A percentile compares a stretch with the other conserved stretches of the same genome.
Conservation (phyloP, 345 rosid genomes). For the Bruguiera sexangula region DNA sequence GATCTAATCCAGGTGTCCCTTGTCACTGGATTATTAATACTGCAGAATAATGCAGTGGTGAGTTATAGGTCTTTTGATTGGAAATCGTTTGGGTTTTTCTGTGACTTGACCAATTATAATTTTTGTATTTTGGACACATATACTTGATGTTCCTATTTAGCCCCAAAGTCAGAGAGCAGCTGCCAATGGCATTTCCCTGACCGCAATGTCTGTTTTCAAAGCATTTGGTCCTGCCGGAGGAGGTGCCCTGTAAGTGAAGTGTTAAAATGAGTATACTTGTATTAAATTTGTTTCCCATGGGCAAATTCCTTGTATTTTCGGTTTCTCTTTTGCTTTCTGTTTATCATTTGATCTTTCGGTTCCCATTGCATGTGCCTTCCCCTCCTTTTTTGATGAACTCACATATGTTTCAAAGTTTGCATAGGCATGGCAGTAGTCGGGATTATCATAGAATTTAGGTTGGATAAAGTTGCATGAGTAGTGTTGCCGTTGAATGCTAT, state of each 20-base stretch:
- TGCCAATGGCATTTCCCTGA: conserved; percentile 60
- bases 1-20: conserved; percentile 35
- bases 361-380: too few relatives aligned
- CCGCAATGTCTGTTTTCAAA: conserved; percentile 65
- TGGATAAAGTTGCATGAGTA: too few relatives aligned
- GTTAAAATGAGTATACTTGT: not conserved
- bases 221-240: conserved; percentile 67
- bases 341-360: not conserved
- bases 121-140: not conserved
- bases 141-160: conserved; percentile 18
- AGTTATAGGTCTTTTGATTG: conserved; percentile 9
- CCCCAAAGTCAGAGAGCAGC: conserved; percentile 57
- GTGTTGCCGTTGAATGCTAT: too few relatives aligned
- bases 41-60: conserved; percentile 57
- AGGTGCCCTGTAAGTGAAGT: conserved; percentile 54
- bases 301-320: not conserved
- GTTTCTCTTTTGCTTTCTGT: not conserved
- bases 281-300: not conserved
- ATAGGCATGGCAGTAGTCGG: too few relatives aligned
- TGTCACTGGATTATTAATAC: conserved; percentile 49
- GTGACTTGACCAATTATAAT: not conserved
- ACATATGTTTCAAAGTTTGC: too few relatives aligned
- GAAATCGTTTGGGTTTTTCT: not conserved
- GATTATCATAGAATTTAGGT: too few relatives aligned
- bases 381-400: too few relatives aligned